Evolutionary conservation across 805 yeast genomes (phyloP), one percentile per base, ranked within the genome.

Genomic region (Candida ascalaphidarum): DNA sequence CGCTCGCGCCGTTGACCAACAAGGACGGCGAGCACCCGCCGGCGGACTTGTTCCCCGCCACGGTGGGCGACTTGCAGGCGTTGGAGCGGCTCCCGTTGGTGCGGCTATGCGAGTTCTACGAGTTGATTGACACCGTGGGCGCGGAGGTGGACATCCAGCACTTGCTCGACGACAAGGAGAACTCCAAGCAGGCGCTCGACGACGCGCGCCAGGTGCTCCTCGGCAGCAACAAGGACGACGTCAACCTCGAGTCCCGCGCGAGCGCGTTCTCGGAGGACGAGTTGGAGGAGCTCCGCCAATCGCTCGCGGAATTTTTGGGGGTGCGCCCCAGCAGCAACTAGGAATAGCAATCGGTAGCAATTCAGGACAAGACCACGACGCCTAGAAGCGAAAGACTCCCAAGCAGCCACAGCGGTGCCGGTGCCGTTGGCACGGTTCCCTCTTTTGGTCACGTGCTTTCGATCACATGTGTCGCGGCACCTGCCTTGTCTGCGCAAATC

Each of bases 11-110:
- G 1, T 50, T 85, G 31, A 71, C 80, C n/a, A 80, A 78, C 44
- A 65, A 73, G n/a, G 92, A 82, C 48, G 95, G 95, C 14, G 82
- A 74, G 24, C 64, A 61, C 21, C 84, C 92, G 4, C 54, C 65
- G 1, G 49, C 52, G 4, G 62, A 56, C 7, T 14, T 43, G 7
- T 81, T 74, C 51, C 95, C 95, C 6, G 46, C 46, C 7, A 75
- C 80, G 2, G 46, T 76, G 14, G 59, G 49, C 2, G 76, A 73
- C 0, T 78, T 81, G 37, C 52, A 55, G 22, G 51, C 52, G 2
- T 48, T 83, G 21, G 37, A 51, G 1, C 66, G 72, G 32, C 54
- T 57, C 9, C 49, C 56, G 8, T 44, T 82, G 23, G 58, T 78
- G 14, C 61, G 63, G 25, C 58, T 84, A 40, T 71, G 81, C 22